These are phyloP conservation scores for Rugonectria rugulosa DNA, from an alignment of 2,329 filamentous ascomycete species.

Conservation along the genomic window DNA sequence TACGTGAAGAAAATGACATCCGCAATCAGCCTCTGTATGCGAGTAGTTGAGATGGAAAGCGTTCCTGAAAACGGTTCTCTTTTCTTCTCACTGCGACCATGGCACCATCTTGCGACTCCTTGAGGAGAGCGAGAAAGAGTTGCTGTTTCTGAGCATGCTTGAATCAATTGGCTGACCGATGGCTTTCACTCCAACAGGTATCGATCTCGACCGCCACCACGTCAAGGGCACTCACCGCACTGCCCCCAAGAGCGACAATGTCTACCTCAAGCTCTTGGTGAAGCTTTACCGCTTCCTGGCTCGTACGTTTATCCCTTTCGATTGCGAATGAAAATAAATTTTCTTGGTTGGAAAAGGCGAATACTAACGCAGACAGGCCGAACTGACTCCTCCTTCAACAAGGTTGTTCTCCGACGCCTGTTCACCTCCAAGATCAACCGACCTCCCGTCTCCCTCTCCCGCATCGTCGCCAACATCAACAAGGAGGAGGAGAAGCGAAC, in stretches of 20 bases:
- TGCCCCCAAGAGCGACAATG: constrained; percentile 98
- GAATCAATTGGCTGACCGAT: constrained; percentile 69
- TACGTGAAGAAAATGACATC: constrained; percentile 59
- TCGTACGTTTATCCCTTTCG: constrained; percentile 70
- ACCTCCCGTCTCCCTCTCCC: constrained; percentile 91
- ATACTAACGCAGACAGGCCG: constrained; percentile 66
- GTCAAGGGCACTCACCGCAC: constrained; percentile 81
- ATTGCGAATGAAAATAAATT: neutral
- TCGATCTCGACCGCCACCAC: constrained; percentile 76
- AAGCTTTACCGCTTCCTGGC: constrained; percentile 98
- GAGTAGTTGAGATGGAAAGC: constrained; percentile 58
- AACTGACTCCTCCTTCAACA: constrained; percentile 98
- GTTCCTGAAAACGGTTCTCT: too few species aligned
- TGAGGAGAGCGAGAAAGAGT: constrained; percentile 42
- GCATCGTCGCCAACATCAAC: constrained; percentile 77
- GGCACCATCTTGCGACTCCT: constrained; percentile 38
- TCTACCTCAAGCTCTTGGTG: constrained; percentile 95
- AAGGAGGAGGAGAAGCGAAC: constrained; percentile 80
- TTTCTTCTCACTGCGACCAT: constrained; percentile 36
- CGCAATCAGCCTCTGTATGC: constrained; percentile 55
- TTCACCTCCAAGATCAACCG: constrained; percentile 99
- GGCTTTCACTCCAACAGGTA: constrained; percentile 64
- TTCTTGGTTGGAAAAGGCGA: neutral
- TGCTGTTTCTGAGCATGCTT: constrained; percentile 66
- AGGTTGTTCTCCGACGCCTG: constrained; percentile 94